phyloP scores from a whole-genome alignment of 352 stramenopile species.

The Lagenidium sp. region DNA sequence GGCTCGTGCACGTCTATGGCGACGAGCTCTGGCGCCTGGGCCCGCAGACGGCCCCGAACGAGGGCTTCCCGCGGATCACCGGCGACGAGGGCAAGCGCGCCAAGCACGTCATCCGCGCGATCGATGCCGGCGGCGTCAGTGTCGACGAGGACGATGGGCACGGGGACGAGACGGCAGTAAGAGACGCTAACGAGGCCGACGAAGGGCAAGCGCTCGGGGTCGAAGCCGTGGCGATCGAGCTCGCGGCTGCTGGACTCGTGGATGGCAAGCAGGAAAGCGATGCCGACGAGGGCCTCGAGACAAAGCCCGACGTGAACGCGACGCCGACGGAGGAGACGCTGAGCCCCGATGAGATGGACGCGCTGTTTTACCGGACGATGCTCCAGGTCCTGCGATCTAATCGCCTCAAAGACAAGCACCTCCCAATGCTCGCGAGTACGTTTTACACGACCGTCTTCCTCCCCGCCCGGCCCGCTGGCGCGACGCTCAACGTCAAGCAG shows the following conservation, averaged over 20 bases:
- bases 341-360: conserved; percentile 33
- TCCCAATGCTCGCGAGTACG: conserved; percentile 70
- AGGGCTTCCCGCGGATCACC: conserved; percentile 36
- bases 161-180: neutral
- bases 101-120: conserved; percentile 9
- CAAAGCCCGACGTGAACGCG: conserved; percentile 22
- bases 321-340: conserved; percentile 41
- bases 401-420: conserved; percentile 56
- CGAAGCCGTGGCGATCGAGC: conserved; percentile 23
- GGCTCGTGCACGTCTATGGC: conserved; percentile 57
- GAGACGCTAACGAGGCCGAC: neutral
- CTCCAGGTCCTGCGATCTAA: conserved; percentile 49
- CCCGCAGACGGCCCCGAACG: conserved; percentile 51
- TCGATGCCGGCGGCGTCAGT: conserved; percentile 3
- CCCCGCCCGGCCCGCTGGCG: conserved; percentile 38
- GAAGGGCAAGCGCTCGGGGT: conserved; percentile 9
- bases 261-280: conserved; percentile 6
- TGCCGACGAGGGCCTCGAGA: conserved; percentile 4
- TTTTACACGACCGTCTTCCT: conserved; percentile 68
- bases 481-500: conserved; percentile 65
- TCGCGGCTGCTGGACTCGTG: conserved; percentile 1
- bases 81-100: neutral
- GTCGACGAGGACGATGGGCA: conserved; percentile 1
- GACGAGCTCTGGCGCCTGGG: conserved; percentile 75
- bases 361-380: conserved; percentile 46